phyloP scores from a whole-genome alignment of 495 filamentous ascomycete species.

The Beverwykella pulmonaria region DNA sequence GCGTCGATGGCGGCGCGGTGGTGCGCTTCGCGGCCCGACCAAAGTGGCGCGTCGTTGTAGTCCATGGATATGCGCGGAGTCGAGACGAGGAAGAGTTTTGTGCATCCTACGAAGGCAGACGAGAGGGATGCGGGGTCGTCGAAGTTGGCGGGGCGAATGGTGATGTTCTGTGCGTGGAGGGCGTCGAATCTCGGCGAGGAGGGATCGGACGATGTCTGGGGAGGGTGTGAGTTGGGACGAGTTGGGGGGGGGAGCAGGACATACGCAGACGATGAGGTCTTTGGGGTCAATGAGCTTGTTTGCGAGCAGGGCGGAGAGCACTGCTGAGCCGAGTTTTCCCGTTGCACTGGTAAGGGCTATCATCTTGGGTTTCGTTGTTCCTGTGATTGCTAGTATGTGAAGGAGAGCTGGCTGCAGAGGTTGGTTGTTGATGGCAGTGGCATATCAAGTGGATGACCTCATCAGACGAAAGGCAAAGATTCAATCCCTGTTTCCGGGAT shows the following conservation, averaged over 20 bases:
- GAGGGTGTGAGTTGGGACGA: not conserved
- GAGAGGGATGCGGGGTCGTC: slow-evolving; percentile 41
- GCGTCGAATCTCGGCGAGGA: not conserved
- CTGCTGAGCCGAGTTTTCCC: slow-evolving; percentile 52
- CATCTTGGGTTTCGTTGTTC: slow-evolving; percentile 18
- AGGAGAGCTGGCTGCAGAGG: not conserved
- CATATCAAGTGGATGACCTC: slow-evolving; percentile 14
- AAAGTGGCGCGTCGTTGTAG: slow-evolving; percentile 41
- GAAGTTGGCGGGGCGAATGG: slow-evolving; percentile 36
- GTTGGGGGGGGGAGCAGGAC: not conserved
- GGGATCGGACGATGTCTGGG: slow-evolving; percentile 42
- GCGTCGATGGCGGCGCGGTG: slow-evolving; percentile 61
- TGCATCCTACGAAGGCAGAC: slow-evolving; percentile 49
- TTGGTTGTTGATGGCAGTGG: not conserved
- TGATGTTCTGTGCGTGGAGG: slow-evolving; percentile 6
- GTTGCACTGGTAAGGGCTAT: slow-evolving; percentile 50
- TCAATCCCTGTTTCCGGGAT: not conserved
- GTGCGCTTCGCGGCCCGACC: slow-evolving; percentile 48
- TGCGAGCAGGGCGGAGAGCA: slow-evolving; percentile 47
- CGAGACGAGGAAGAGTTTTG: slow-evolving; percentile 56
- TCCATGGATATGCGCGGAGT: slow-evolving; percentile 46
- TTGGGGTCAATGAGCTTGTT: slow-evolving; percentile 42
- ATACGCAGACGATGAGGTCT: slow-evolving; percentile 46
- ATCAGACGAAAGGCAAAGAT: slow-evolving; percentile 1
- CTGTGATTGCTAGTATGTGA: not conserved